Evolutionary conservation across 768 basidiomycete genomes (phyloP), one percentile per base, ranked within the genome.

Genomic region (Boletus sp.): DNA sequence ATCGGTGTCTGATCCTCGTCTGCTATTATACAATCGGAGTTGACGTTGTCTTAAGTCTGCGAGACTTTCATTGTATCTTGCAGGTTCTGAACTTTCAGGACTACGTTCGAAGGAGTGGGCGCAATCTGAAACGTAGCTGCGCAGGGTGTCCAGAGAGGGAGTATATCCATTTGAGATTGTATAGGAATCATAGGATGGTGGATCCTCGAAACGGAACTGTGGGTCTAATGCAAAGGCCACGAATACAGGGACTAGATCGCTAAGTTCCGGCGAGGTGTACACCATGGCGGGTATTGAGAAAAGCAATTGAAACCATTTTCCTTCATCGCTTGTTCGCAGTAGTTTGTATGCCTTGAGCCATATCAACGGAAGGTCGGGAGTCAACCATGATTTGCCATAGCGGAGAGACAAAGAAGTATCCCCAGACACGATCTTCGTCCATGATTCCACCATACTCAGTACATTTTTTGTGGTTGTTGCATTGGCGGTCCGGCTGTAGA

Each of bases 231-330:
- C 57, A 55, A 75, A 73, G 3, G 76, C 66, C 10, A 77, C 49
- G 2, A 76, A 45, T 5, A 70, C 64, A 0, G 66, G 62, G 3
- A 73, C 57, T 14, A 72, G 60, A 11, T 54, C 51, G 2, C 47
- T 35, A 12, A 54, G 35, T 0, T 52, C 9, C 6, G 62, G 54
- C 9, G 66, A 69, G 12, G 55, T 45, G 56, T 71, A 76, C 37
- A 52, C 61, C 64, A 73, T 63, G 2, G 71, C 64, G 18, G 70
- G 60, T 9, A 74, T 59, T 9, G 64, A 63, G 33, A 75, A 75
- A 5, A 63, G 49, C 12, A 75, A n/a, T 35, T 56, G 64, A 39
- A 49, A 64, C 42, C 54, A 59, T 47, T 64, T 32, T 15, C 9
- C 6, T 12, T 41, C 56, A 6, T 47, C 2, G n/a, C 56, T 48